A percentile compares a stretch with the other conserved stretches of the same genome.
phyloP scores from a whole-genome alignment of 257 asterid species.

The Solanum arcanum region DNA sequence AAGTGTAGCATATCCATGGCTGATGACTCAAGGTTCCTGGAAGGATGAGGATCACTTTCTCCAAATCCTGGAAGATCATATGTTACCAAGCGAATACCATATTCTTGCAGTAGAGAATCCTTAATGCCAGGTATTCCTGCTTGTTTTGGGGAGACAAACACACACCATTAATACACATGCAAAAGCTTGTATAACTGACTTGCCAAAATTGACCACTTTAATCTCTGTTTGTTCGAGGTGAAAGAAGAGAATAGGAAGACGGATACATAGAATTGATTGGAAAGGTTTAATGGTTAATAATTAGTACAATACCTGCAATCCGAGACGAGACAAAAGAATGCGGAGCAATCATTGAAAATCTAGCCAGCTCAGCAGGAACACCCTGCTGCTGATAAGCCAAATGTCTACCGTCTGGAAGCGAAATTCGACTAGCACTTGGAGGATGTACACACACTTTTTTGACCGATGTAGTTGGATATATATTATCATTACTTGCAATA shows the following conservation, averaged over 20 bases:
- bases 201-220: neutral
- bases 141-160: slow-evolving; percentile 1
- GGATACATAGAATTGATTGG: neutral
- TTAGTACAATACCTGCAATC: slow-evolving; percentile 55
- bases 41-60: slow-evolving; percentile 90
- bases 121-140: slow-evolving; percentile 83
- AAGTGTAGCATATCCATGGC: slow-evolving; percentile 84
- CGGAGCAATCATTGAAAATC: slow-evolving; percentile 59
- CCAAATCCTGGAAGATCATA: slow-evolving; percentile 97
- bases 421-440: slow-evolving; percentile 51
- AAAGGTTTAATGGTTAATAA: neutral
- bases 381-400: slow-evolving; percentile 86
- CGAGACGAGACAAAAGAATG: slow-evolving; percentile 92
- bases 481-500: slow-evolving; percentile 42
- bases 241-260: neutral
- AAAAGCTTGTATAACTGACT: neutral
- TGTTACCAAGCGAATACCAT: slow-evolving; percentile 71
- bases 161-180: neutral
- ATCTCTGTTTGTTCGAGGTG: neutral
- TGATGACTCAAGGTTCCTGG: slow-evolving; percentile 77
- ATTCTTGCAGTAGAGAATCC: slow-evolving; percentile 54
- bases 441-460: slow-evolving; percentile 64
- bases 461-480: slow-evolving; percentile 35
- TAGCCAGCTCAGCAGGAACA: slow-evolving; percentile 62
- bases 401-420: slow-evolving; percentile 89